Percentiles rank a stretch among this genome's conserved stretches.
phyloP scores from a whole-genome alignment of 345 rosid species.

The Balakata baccata region DNA sequence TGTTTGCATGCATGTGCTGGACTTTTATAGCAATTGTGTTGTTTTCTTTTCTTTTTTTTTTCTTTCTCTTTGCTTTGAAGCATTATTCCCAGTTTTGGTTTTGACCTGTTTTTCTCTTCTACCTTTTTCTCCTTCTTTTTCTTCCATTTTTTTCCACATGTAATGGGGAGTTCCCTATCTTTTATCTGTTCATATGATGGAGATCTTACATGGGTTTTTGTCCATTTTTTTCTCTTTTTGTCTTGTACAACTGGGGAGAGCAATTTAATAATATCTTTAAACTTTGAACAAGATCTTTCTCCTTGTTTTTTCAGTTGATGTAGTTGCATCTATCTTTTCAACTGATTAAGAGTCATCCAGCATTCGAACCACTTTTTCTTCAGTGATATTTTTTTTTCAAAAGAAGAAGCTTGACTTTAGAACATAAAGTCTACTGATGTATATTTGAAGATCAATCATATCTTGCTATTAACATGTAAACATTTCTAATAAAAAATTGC shows the following conservation, averaged over 20 bases:
- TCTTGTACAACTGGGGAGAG: neutral
- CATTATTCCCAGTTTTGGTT: slow-evolving; percentile 12
- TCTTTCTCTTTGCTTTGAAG: neutral
- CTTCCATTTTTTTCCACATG: neutral
- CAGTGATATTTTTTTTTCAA: too few species aligned
- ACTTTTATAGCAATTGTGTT: slow-evolving; percentile 11
- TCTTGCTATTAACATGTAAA: neutral
- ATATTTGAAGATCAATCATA: neutral
- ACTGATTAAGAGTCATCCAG: neutral
- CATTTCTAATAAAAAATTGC: neutral
- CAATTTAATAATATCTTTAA: slow-evolving; percentile 13
- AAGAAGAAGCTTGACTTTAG: too few species aligned
- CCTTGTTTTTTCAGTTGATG: slow-evolving; percentile 5
- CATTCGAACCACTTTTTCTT: neutral
- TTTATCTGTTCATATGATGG: neutral
- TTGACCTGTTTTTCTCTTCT: too few species aligned
- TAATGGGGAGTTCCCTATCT: neutral
- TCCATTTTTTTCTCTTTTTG: neutral
- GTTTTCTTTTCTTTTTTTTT: neutral
- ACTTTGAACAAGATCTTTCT: slow-evolving; percentile 13
- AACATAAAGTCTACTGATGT: too few species aligned
- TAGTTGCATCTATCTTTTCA: neutral
- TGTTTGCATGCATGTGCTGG: slow-evolving; percentile 31
- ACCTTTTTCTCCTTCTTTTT: neutral
- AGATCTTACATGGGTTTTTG: slow-evolving; percentile 19